Evolutionary conservation across 805 yeast species (phyloP).

Genomic region (Candida bentonensis): DNA sequence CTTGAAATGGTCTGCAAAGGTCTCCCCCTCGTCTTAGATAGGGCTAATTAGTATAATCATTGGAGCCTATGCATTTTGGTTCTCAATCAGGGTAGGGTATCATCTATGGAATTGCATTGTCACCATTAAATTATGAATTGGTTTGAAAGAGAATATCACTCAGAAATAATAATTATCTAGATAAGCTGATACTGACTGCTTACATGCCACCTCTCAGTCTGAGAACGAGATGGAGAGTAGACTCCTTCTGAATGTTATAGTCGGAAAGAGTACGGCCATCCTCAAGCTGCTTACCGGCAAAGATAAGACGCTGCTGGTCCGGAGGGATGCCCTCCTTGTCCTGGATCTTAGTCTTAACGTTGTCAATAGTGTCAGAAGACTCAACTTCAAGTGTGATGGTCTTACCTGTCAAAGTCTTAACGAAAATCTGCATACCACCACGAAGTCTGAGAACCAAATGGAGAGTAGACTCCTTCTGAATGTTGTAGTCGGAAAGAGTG

Average conservation of each 20-base stretch:
- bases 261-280: slow-evolving; percentile 91
- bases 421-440: slow-evolving; percentile 83
- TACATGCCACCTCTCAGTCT: slow-evolving; percentile 68
- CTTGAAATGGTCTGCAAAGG: no score
- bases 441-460: slow-evolving; percentile 77
- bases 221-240: slow-evolving; percentile 69
- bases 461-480: slow-evolving; percentile 82
- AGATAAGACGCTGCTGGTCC: slow-evolving; percentile 89
- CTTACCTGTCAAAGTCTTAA: slow-evolving; percentile 81
- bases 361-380: slow-evolving; percentile 90
- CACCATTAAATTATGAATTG: no score
- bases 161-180: no score
- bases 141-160: no score
- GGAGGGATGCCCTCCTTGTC: slow-evolving; percentile 97
- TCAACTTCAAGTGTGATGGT: slow-evolving; percentile 83
- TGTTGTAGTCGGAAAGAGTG: slow-evolving; percentile 86
- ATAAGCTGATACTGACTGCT: no score
- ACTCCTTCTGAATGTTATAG: slow-evolving; percentile 92
- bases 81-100: no score
- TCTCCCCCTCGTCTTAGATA: no score
- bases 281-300: slow-evolving; percentile 93
- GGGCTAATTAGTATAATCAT: no score
- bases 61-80: no score
- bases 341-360: slow-evolving; percentile 88
- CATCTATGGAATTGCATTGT: no score